Evolutionary conservation across 805 yeast species (phyloP), one percentile per base, ranked within the genome.

Genomic region (Tetrapisispora namnaoensis): DNA sequence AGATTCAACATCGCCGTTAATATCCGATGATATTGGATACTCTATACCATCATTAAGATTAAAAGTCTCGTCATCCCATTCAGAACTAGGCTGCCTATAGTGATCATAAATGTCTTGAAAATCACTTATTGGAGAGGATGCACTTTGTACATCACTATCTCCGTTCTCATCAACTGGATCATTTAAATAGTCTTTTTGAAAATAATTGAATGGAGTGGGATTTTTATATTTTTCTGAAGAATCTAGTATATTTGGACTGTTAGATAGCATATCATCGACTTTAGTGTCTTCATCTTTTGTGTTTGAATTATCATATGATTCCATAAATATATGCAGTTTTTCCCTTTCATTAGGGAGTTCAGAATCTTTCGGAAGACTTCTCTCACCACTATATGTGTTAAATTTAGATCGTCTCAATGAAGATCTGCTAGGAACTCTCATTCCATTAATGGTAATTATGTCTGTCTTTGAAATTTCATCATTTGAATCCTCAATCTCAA

Each of bases 331-430:
- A 32, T 32, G 6, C 35, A 13, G 16, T 32, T 13, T 32, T 14
- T 5, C 14, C 8, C 13, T 22, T 27, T 40, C 22, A 9, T 16
- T 4, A 8, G 13, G 11, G 9, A 8, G 17, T 13, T 40, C 17
- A 16, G 30, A 24, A 3, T 24, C 20, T 27, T 40, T 8, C 21
- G 24, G 43, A 10, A 7, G 10, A 18, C 13, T 30, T 42, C 37
- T 32, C 11, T 70, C 71, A 60, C 71, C 66, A 52, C 77, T 68
- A 55, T 76, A 76, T 0, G 79, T 73, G 30, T 76, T 70, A 71
- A 79, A 75, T 55, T 73, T 68, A 51, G 76, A 70, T 59, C 80
- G 70, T 55, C 68, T 73, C 40, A 69, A 53, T 0, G 70, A 60
- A 6, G 66, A 70, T 49, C 68, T 67, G 44, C 54, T 61, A 30